A percentile compares a stretch with the other conserved stretches of the same genome.
Evolutionary conservation across 352 stramenopile genomes (phyloP).

Genomic region (Globisporangium yorkense): DNA sequence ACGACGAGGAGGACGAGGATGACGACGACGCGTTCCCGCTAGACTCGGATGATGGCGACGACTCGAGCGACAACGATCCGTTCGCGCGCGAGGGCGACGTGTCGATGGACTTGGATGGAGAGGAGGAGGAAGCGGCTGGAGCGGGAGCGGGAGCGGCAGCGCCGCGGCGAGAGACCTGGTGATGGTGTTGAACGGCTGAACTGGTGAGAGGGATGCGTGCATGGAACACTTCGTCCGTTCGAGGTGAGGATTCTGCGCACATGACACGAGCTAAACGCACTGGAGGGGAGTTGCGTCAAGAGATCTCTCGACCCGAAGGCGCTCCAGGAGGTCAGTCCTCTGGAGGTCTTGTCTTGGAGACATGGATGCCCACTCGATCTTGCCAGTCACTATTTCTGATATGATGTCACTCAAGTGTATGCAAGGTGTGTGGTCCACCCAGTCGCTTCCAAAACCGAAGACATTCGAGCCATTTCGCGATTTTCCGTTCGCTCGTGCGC

Average conservation of each 20-base stretch:
- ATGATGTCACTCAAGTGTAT: conserved; percentile 1
- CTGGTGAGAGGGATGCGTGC: not conserved
- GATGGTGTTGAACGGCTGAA: not conserved
- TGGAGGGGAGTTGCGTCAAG: not conserved
- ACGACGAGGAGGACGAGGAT: conserved; percentile 29
- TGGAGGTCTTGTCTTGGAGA: no score
- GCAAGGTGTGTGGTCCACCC: no score
- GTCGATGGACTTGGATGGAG: conserved; percentile 33
- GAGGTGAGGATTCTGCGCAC: no score
- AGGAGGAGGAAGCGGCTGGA: not conserved
- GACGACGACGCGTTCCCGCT: conserved; percentile 23
- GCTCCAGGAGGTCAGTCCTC: no score
- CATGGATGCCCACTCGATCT: no score
- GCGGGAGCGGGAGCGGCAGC: not conserved
- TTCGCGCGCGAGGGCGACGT: conserved; percentile 29
- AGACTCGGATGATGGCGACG: conserved; percentile 20
- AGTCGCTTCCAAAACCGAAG: not conserved
- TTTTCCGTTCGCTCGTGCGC: no score
- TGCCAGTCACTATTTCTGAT: not conserved
- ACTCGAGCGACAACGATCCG: conserved; percentile 20
- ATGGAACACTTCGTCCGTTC: not conserved
- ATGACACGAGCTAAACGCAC: no score
- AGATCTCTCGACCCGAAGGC: not conserved
- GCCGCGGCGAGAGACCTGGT: conserved; percentile 6
- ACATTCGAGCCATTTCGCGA: not conserved